A percentile compares a stretch with the other conserved stretches of the same genome.
phyloP scores from a whole-genome alignment of 2,329 filamentous ascomycete genomes.

The Fusarium scirpi region DNA sequence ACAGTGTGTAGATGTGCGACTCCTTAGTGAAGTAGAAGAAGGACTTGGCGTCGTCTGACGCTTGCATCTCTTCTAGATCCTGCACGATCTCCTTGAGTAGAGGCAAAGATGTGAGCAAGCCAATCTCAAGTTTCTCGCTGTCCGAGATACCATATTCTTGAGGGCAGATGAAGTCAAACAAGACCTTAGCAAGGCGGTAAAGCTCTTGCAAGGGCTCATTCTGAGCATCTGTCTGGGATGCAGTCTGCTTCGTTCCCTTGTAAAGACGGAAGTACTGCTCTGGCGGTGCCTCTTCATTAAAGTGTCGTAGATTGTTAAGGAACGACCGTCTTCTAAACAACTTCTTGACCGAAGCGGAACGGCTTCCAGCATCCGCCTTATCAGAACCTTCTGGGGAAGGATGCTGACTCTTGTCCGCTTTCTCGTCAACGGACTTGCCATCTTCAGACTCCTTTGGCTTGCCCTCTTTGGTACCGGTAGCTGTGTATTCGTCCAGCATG shows the following conservation, averaged over 20 bases:
- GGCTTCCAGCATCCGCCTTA: slow-evolving; percentile 55
- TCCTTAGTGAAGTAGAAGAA: slow-evolving; percentile 99
- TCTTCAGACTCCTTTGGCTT: slow-evolving; percentile 59
- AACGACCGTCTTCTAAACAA: slow-evolving; percentile 73
- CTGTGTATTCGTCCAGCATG: slow-evolving; percentile 76
- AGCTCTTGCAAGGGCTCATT: slow-evolving; percentile 91
- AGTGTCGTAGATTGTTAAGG: slow-evolving; percentile 64
- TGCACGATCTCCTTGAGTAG: slow-evolving; percentile 96
- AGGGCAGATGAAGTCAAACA: slow-evolving; percentile 98
- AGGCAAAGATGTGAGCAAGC: slow-evolving; percentile 90
- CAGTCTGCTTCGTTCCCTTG: slow-evolving; percentile 76
- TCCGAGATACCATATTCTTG: slow-evolving; percentile 98
- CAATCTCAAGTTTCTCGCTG: slow-evolving; percentile 98
- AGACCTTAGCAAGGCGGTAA: slow-evolving; percentile 91
- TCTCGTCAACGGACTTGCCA: slow-evolving; percentile 54
- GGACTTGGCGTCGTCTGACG: slow-evolving; percentile 90
- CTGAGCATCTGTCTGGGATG: slow-evolving; percentile 81
- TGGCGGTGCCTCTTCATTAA: slow-evolving; percentile 67
- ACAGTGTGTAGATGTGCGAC: slow-evolving; percentile 96
- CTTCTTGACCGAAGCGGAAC: slow-evolving; percentile 54
- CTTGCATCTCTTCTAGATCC: slow-evolving; percentile 96
- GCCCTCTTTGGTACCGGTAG: slow-evolving; percentile 56
- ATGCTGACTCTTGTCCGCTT: slow-evolving; percentile 48
- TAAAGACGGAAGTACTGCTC: slow-evolving; percentile 92
- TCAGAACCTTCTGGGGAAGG: slow-evolving; percentile 53